Base-by-base conservation (phyloP, 1,284 basidiomycete species). In the Cutaneotrichosporon sp. region DNA sequence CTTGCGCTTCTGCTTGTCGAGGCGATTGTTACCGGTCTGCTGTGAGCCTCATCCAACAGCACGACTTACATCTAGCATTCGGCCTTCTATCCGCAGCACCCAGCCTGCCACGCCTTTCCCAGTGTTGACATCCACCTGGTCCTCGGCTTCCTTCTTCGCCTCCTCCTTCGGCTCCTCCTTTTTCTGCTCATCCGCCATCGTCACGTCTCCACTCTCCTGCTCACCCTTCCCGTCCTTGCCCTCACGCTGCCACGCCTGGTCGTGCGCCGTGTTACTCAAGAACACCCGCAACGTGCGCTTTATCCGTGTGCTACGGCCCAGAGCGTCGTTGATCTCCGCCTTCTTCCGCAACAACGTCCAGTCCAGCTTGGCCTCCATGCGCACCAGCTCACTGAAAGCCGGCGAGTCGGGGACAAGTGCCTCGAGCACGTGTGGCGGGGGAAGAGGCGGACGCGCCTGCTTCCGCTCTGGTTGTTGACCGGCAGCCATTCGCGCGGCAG, bases 261-360 rank as follows among this genome's bases (percentile, higher is more conserved):
- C 84, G 26, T 88, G 88, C 0, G 87, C 84, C 0, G 89, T 89
- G 71, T 96, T 90, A 55, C 87, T 88, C 31, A 97, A 69, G 74
- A 93, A 97, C 62, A 97, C 79, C 25, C 94, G 82, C 48, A 97
- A 67, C 1, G 86, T 93, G 26, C 93, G 82, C 49, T 87, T 86
- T 51, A 87, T 50, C 39, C 52, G 55, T 42, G 46, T 49, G 22
- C 44, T 52, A n/a, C 75, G 67, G 17, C 72, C 72, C 41, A 91
- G 68, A 19, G 88, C 82, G 70, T 96, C 91, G 66, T 88, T 86
- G 37, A 94, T 84, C 68, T 97, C 94, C 11, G 88, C 87, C 60
- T 82, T 84, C 73, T 96, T 96, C 61, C 94, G 79, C 62, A 84
- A 84, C 75, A 96, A 85, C 5, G 90, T 94, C 94, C 94, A 97